Conservation (phyloP, 2,329 filamentous ascomycete genomes). For the Hymenoscyphus scutula region DNA sequence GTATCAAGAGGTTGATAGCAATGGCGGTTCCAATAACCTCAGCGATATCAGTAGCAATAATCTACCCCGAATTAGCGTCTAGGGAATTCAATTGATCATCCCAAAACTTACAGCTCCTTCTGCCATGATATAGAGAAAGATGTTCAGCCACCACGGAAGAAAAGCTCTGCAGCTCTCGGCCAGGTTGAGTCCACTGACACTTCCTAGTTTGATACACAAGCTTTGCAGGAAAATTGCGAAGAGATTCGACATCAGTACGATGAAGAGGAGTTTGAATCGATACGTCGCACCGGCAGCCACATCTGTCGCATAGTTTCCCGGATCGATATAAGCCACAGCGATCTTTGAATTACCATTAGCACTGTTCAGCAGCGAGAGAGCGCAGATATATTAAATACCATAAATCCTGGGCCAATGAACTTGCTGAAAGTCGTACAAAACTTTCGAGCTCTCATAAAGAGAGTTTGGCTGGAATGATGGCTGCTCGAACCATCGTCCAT, state of each 20-base stretch:
- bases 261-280: conserved; percentile 52
- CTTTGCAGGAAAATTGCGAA: conserved; percentile 58
- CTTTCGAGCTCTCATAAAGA: conserved; percentile 23
- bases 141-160: conserved; percentile 53
- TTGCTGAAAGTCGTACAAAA: conserved; percentile 39
- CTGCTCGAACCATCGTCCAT: conserved; percentile 5
- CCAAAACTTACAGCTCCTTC: conserved; percentile 43
- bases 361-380: neutral
- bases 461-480: neutral
- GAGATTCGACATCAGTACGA: conserved; percentile 55
- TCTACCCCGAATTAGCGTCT: conserved; percentile 30
- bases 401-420: conserved; percentile 52
- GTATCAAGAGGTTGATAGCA: conserved; percentile 63
- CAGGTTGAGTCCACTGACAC: conserved; percentile 53
- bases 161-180: conserved; percentile 49
- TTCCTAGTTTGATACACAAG: conserved; percentile 54
- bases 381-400: conserved; percentile 22
- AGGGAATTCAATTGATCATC: neutral
- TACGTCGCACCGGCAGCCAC: conserved; percentile 54
- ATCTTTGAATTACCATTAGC: conserved; percentile 26
- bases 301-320: conserved; percentile 56
- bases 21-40: conserved; percentile 68
- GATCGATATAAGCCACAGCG: conserved; percentile 41
- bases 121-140: conserved; percentile 51
- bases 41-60: conserved; percentile 58